These are phyloP conservation scores for Candida insectorum DNA, from an alignment of 805 yeast species.

Conservation along the genomic window DNA sequence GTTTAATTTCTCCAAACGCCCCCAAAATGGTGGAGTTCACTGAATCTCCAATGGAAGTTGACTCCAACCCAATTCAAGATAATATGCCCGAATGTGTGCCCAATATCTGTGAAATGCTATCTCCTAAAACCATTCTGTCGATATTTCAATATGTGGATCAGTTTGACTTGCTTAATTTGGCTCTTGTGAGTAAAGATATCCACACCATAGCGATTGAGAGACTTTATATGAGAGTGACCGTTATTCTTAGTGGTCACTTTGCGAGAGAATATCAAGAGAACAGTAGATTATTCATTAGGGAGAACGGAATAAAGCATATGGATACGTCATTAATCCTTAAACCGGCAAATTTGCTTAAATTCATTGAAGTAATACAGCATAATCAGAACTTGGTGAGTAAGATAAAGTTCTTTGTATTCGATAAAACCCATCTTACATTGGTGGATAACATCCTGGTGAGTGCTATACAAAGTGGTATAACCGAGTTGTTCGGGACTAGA, in stretches of 20 bases:
- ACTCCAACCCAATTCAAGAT: too few species aligned
- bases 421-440: conserved; percentile 21
- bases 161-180: conserved; percentile 24
- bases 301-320: conserved; percentile 28
- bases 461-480: conserved; percentile 19
- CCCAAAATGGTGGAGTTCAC: too few species aligned
- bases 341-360: conserved; percentile 14
- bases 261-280: conserved; percentile 19
- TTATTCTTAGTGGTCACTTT: conserved; percentile 24
- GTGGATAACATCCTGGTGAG: conserved; percentile 5
- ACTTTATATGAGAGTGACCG: conserved; percentile 28
- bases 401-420: conserved; percentile 30
- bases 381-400: conserved; percentile 18
- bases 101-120: too few species aligned
- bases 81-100: too few species aligned
- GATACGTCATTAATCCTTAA: conserved; percentile 26
- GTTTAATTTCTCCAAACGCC: too few species aligned
- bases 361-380: conserved; percentile 16
- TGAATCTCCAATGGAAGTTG: too few species aligned
- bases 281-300: conserved; percentile 16
- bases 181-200: conserved; percentile 19
- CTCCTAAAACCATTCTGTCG: too few species aligned
- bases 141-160: conserved; percentile 27
- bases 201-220: conserved; percentile 20
- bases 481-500: conserved; percentile 22